Evolutionary conservation across 352 stramenopile species (phyloP).

Genomic region (Globisporangium solare): DNA sequence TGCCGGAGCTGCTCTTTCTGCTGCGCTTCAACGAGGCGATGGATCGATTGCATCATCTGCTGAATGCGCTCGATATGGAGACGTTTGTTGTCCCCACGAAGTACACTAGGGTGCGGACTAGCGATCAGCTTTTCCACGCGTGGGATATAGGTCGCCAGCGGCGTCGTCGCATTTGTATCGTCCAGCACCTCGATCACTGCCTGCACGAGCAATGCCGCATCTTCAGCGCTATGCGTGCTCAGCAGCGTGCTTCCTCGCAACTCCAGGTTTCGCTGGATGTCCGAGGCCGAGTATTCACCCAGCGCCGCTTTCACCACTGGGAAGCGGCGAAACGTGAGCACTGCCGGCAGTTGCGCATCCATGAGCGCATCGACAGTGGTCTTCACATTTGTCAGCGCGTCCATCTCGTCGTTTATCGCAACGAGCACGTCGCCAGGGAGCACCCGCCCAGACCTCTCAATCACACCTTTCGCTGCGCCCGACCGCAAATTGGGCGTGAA

Average conservation of each 20-base stretch:
- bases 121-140: constrained; percentile 48
- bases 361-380: constrained; percentile 30
- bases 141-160: constrained; percentile 40
- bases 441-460: constrained; percentile 41
- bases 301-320: constrained; percentile 37
- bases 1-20: constrained; percentile 40
- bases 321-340: constrained; percentile 53
- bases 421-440: constrained; percentile 54
- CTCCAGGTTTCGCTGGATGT: constrained; percentile 52
- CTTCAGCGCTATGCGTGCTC: constrained; percentile 23
- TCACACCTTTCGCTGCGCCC: constrained; percentile 18
- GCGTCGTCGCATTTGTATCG: constrained; percentile 28
- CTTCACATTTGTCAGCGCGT: constrained; percentile 39
- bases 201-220: constrained; percentile 49
- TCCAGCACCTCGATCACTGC: constrained; percentile 49
- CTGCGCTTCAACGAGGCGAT: constrained; percentile 35
- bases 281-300: constrained; percentile 48
- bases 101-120: constrained; percentile 4
- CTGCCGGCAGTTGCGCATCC: constrained; percentile 32
- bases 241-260: constrained; percentile 37
- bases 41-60: constrained; percentile 48
- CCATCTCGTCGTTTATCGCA: constrained; percentile 49
- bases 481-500: constrained; percentile 30
- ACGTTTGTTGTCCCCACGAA: constrained; percentile 8
- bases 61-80: constrained; percentile 35